A percentile compares a stretch with the other conserved stretches of the same genome.
Conservation (phyloP, 345 rosid species). For the Euphorbia pulcherrima region DNA sequence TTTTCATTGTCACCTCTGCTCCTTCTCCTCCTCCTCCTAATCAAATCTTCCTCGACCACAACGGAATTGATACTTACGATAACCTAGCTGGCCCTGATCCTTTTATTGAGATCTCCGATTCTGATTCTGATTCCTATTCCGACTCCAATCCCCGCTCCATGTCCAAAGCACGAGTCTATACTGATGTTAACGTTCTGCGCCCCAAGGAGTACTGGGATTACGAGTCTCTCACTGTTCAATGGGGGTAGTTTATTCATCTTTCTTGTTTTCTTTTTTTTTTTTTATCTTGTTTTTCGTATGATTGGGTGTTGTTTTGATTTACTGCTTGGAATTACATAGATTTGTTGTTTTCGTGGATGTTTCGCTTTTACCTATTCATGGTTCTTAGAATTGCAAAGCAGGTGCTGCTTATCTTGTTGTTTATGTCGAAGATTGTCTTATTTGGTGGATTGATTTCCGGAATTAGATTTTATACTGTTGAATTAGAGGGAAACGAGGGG, state of each 20-base stretch:
- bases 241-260: slow-evolving; percentile 54
- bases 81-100: neutral
- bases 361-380: neutral
- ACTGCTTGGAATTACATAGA: neutral
- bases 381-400: neutral
- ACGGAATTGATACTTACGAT: slow-evolving; percentile 18
- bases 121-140: slow-evolving; percentile 2
- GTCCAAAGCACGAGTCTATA: slow-evolving; percentile 87
- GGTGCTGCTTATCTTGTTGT: neutral
- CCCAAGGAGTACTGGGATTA: slow-evolving; percentile 75
- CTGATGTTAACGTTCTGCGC: slow-evolving; percentile 77
- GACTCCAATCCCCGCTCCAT: slow-evolving; percentile 35
- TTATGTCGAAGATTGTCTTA: neutral
- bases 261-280: neutral
- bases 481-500: too few relatives aligned
- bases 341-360: too few relatives aligned
- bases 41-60: slow-evolving; percentile 4
- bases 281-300: neutral
- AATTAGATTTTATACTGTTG: neutral
- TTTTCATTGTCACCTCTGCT: slow-evolving; percentile 30
- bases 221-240: slow-evolving; percentile 48
- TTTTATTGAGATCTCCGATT: slow-evolving; percentile 33
- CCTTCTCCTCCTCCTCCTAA: slow-evolving; percentile 4
- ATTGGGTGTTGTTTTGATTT: neutral
- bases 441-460: neutral